phyloP scores from a whole-genome alignment of 768 basidiomycete species.

The Serendipita sp. region DNA sequence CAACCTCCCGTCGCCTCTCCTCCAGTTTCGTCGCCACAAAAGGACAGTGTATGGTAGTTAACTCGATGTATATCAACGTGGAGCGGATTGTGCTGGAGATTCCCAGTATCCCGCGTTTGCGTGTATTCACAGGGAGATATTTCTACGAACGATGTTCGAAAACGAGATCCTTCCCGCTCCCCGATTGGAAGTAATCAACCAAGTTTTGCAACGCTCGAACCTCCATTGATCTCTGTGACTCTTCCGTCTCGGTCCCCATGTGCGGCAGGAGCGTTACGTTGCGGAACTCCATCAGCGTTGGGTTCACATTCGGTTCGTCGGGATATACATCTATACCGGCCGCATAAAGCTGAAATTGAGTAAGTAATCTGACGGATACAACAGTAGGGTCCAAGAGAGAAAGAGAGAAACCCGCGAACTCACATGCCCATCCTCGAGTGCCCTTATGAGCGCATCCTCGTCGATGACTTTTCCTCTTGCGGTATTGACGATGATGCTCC shows the following conservation, averaged over 20 bases:
- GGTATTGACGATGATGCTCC: conserved; percentile 70
- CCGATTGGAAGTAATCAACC: conserved; percentile 47
- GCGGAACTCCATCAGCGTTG: conserved; percentile 62
- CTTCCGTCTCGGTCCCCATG: conserved; percentile 79
- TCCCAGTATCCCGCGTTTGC: background rate
- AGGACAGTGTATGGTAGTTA: background rate
- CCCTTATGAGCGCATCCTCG: conserved; percentile 71
- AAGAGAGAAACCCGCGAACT: conserved; percentile 20
- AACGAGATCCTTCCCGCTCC: conserved; percentile 52
- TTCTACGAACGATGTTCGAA: conserved; percentile 30
- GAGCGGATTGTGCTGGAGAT: background rate
- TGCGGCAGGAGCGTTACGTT: conserved; percentile 80
- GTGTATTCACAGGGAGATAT: background rate
- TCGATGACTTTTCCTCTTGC: conserved; percentile 85
- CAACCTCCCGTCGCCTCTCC: background rate
- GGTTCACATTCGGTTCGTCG: conserved; percentile 67
- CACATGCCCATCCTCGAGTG: conserved; percentile 78
- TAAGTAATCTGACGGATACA: background rate
- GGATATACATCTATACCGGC: conserved; percentile 81
- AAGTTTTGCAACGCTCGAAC: conserved; percentile 68
- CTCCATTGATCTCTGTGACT: conserved; percentile 72
- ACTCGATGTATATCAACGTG: background rate
- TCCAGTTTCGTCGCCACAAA: background rate
- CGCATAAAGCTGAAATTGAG: conserved; percentile 40
- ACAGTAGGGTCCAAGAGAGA: background rate